phyloP scores from a whole-genome alignment of 768 basidiomycete genomes.

The Asterophora lycoperdoides region DNA sequence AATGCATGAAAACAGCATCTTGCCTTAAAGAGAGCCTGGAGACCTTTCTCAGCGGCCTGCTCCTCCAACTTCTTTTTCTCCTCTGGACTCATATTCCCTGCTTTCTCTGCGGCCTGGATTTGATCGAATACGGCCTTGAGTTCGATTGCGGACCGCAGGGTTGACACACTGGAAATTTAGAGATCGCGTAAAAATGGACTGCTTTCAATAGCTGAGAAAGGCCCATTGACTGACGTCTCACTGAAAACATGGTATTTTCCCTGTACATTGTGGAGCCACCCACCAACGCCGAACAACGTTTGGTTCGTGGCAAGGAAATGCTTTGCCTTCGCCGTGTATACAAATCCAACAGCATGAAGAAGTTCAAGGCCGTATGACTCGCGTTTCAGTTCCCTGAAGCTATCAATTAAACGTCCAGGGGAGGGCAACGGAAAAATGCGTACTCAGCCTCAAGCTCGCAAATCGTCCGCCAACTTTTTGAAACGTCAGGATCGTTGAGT shows the following conservation, averaged over 20 bases:
- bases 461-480: constrained; percentile 70
- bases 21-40: constrained; percentile 89
- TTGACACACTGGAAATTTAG: constrained; percentile 58
- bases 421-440: constrained; percentile 26
- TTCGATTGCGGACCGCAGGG: constrained; percentile 81
- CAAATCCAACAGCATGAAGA: constrained; percentile 81
- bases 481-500: constrained; percentile 64
- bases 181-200: background rate
- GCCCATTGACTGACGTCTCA: constrained; percentile 62
- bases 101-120: constrained; percentile 85
- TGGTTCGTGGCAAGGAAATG: constrained; percentile 73
- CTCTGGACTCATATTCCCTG: constrained; percentile 72
- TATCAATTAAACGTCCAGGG: background rate
- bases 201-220: background rate
- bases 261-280: constrained; percentile 90
- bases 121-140: constrained; percentile 89
- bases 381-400: constrained; percentile 65
- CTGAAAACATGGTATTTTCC: constrained; percentile 92
- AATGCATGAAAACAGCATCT: background rate
- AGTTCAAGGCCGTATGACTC: constrained; percentile 89
- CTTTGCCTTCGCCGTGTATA: constrained; percentile 78
- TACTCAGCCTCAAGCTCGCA: constrained; percentile 80
- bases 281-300: constrained; percentile 79
- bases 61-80: constrained; percentile 84
- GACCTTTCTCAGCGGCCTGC: constrained; percentile 88